Base-by-base conservation (phyloP, 495 filamentous ascomycete species). In the Tirmania nivea region DNA sequence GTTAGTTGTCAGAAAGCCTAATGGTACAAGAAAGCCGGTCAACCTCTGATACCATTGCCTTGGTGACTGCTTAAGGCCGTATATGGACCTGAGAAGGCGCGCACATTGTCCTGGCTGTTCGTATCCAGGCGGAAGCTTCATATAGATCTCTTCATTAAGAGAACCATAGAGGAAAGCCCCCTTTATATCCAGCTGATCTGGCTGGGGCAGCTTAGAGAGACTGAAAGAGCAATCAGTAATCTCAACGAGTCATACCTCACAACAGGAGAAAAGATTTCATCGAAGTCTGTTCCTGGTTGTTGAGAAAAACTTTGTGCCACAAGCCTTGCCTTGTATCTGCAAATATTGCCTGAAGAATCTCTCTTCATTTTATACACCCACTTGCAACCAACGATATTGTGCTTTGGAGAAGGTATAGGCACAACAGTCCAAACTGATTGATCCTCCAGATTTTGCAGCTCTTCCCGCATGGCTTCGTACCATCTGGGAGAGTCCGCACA, bases 291-390 rank as follows among this genome's bases (percentile, higher is more conserved):
- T 17, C 63, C 63, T 10, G 57, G 48, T 9, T 55, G 37, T 55
- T 66, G 57, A 8, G 54, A 47, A 31, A 55, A 63, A 20, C 63
- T 60, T 55, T 56, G 56, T 16, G 53, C 53, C 2, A 65, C 58
- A n/a, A 60, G 35, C 36, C 56, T 16, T 9, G 63, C 63, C 48
- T 66, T 66, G 49, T 56, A 66, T 14, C 53, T 17, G 8, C 21
- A 10, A 1, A 35, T 39, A 9, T 17, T 49, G 0, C 37, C 37
- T 16, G 55, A 49, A 6, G 54, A 37, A 0, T 57, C 51, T 0
- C 11, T 35, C 55, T 64, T 64, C 10, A 56, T 48, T 31, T 59
- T 53, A 17, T 49, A 65, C 1, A 65, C 59, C 57, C 55, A 65
- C 48, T 56, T 56, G 31, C 52, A 51, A 2, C 19, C 48, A 36